A percentile compares a stretch with the other conserved stretches of the same genome.
phyloP scores from a whole-genome alignment of 495 filamentous ascomycete species.

The Penicillium crystallinum region DNA sequence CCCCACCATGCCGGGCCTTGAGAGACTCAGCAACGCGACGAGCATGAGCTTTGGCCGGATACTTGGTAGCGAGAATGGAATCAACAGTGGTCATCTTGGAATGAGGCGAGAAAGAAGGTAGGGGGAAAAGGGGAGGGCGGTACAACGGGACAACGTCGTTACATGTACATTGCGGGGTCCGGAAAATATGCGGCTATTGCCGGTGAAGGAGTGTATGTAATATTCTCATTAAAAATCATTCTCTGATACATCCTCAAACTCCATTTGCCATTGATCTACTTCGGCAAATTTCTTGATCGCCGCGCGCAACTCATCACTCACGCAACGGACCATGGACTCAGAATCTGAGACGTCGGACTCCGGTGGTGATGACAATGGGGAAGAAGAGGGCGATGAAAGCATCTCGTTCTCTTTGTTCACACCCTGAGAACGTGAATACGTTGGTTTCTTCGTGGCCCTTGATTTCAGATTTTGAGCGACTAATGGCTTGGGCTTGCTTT shows the following conservation, averaged over 20 bases:
- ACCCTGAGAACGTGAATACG: conserved; percentile 11
- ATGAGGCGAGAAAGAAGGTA: neutral
- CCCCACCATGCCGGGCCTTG: conserved; percentile 24
- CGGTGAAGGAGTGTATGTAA: neutral
- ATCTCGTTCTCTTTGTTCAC: conserved; percentile 31
- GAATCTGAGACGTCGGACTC: conserved; percentile 32
- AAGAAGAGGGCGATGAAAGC: conserved; percentile 34
- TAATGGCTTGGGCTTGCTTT: conserved; percentile 16
- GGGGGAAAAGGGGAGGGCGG: neutral
- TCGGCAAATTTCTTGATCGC: conserved; percentile 56
- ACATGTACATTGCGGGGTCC: conserved; percentile 18
- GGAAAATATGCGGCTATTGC: conserved; percentile 7
- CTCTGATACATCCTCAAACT: conserved; percentile 58
- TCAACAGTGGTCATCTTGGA: conserved; percentile 37
- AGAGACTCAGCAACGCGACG: conserved; percentile 76
- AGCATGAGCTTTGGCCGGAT: conserved; percentile 91
- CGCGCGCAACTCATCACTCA: conserved; percentile 36
- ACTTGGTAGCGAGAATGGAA: conserved; percentile 62
- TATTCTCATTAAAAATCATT: conserved; percentile 3
- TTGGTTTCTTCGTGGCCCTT: neutral
- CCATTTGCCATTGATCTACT: conserved; percentile 67
- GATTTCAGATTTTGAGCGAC: conserved; percentile 10
- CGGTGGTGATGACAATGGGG: conserved; percentile 36
- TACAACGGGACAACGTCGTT: conserved; percentile 1
- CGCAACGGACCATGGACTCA: conserved; percentile 16